Base-by-base conservation (phyloP, 345 rosid species). In the Linum tenue region DNA sequence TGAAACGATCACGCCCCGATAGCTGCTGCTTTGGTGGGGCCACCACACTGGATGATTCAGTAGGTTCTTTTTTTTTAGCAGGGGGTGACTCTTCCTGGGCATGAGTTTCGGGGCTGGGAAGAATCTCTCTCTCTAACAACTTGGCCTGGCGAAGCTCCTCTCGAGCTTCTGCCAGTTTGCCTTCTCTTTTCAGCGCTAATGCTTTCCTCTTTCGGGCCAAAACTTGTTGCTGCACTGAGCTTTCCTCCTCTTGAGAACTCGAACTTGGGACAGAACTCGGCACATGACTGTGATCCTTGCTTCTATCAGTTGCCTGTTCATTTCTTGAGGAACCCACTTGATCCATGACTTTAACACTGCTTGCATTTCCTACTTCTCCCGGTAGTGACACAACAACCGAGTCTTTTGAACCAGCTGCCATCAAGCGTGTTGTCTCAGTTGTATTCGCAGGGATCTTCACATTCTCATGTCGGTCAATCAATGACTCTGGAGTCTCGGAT, bases 61-160 rank as follows among this genome's bases (percentile, higher is more conserved):
- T 64, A 5, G 66, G 73, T 67, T 77, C 87, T 77, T 87, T 80
- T 63, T 74, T 72, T 59, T 22, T 72, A 71, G 39, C 58, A 70
- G 79, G 58, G 55, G 78, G 77, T 43, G 75, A 71, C 37, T 51
- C 72, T 50, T 73, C 71, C 14, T 63, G 67, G 37, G 44, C 64
- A 16, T 59, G 41, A 6, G 73, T 55, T 57, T 73, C 78, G 37
- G 73, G 78, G 50, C 71, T 79, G 53, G 53, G 15, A 60, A 75
- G 60, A 4, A 40, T 74, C 60, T 70, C 80, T 82, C 74, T 84
- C 82, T 88, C 96, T 71, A 92, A 70, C 69, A 86, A 62, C 77
- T 88, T 92, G 39, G 97, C 98, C 72, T 72, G 82, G 55, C 81
- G 76, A 31, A 92, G 90, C 76, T 88, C 90, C 66, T 85, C 91